Percentiles rank a stretch among this genome's conserved stretches.
These are phyloP conservation scores for Endoconidiophora laricicola DNA, from an alignment of 2,329 filamentous ascomycete species.

Conservation along the genomic window DNA sequence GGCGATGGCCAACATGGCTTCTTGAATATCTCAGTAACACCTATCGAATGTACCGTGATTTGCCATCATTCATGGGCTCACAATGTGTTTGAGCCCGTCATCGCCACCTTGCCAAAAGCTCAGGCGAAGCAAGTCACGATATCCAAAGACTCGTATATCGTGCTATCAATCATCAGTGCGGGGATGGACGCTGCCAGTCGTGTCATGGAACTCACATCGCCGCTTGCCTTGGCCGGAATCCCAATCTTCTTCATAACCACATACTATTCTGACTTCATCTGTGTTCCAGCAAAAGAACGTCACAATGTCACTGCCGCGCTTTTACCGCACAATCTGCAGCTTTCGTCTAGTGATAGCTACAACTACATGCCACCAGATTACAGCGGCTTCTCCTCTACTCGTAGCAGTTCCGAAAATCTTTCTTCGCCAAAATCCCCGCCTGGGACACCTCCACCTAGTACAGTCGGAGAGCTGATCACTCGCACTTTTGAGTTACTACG, in stretches of 20 bases:
- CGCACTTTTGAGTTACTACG: conserved; percentile 75
- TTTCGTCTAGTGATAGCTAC: conserved; percentile 47
- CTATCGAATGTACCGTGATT: conserved; percentile 81
- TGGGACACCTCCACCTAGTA: conserved; percentile 60
- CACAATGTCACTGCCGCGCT: conserved; percentile 61
- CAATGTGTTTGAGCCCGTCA: conserved; percentile 57
- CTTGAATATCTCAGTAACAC: conserved; percentile 83
- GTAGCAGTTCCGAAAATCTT: conserved; percentile 17
- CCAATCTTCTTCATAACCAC: conserved; percentile 98
- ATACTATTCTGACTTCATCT: conserved; percentile 93
- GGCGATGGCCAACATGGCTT: conserved; percentile 50
- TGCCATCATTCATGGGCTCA: conserved; percentile 63
- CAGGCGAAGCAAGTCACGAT: conserved; percentile 45
- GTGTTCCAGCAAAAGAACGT: conserved; percentile 64
- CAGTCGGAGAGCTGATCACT: conserved; percentile 60
- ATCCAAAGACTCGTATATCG: conserved; percentile 68
- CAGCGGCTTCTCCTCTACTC: conserved; percentile 15
- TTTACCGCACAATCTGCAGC: conserved; percentile 65
- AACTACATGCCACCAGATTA: conserved; percentile 15
- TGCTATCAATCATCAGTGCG: conserved; percentile 78
- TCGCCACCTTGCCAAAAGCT: conserved; percentile 43
- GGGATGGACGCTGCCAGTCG: conserved; percentile 82
- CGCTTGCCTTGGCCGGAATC: conserved; percentile 78
- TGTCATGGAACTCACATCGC: conserved; percentile 80
- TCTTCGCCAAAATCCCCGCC: conserved; percentile 30